Evolutionary conservation across 805 yeast species (phyloP).

Genomic region (Torulaspora gathmanii): DNA sequence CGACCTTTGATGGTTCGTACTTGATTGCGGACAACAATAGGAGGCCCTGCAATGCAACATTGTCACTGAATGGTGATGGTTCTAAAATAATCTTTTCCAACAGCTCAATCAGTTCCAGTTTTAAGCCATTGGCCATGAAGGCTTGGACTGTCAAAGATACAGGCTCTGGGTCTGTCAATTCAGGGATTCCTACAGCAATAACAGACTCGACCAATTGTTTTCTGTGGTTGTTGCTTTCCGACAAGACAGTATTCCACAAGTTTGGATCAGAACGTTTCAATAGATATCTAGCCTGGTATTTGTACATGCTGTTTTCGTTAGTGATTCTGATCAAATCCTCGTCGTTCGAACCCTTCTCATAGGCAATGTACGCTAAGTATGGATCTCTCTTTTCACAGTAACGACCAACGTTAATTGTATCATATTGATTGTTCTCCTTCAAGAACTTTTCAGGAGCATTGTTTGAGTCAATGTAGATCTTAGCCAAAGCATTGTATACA

Average conservation of each 20-base stretch:
- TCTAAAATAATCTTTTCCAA: constrained; percentile 94
- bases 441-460: constrained; percentile 96
- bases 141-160: constrained; percentile 91
- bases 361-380: constrained; percentile 93
- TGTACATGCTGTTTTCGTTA: constrained; percentile 96
- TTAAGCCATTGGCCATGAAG: constrained; percentile 91
- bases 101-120: constrained; percentile 87
- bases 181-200: constrained; percentile 94
- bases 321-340: constrained; percentile 86
- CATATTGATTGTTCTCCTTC: constrained; percentile 83
- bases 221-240: constrained; percentile 75
- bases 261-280: constrained; percentile 79
- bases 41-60: constrained; percentile 90
- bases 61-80: constrained; percentile 95
- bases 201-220: constrained; percentile 91
- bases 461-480: constrained; percentile 95
- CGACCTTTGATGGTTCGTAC: constrained; percentile 84
- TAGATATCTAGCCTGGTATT: constrained; percentile 96
- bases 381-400: constrained; percentile 99
- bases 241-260: constrained; percentile 77
- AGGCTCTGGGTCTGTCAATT: constrained; percentile 86
- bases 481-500: constrained; percentile 90
- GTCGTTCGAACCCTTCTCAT: constrained; percentile 92
- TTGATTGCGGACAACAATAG: constrained; percentile 90
- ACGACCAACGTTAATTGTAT: constrained; percentile 92